Percentiles rank a stretch among this genome's conserved stretches.
Conservation (phyloP, 768 basidiomycete species). For the Piloderma croceum region DNA sequence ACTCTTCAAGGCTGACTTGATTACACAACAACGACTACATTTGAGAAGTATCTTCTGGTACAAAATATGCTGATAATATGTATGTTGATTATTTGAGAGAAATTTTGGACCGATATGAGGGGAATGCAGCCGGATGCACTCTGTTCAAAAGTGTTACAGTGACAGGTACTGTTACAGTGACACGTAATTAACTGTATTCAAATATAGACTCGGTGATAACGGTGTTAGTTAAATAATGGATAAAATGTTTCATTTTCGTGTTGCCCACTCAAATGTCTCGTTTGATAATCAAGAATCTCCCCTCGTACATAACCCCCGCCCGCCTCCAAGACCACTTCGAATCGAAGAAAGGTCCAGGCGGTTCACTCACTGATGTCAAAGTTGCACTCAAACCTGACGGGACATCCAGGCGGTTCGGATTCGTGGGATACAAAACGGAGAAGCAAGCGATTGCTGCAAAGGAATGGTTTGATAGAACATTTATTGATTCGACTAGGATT, state of each 20-base stretch:
- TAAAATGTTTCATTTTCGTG: background rate
- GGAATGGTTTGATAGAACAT: slow-evolving; percentile 83
- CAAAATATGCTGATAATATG: too few species aligned
- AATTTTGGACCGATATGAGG: too few species aligned
- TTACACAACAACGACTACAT: too few species aligned
- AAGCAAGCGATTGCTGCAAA: slow-evolving; percentile 68
- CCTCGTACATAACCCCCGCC: slow-evolving; percentile 58
- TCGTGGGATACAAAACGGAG: slow-evolving; percentile 83
- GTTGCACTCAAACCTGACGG: slow-evolving; percentile 74
- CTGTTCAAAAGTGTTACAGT: too few species aligned
- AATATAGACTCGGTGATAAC: too few species aligned
- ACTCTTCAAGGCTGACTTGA: too few species aligned
- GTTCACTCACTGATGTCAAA: slow-evolving; percentile 81
- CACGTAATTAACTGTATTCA: too few species aligned
- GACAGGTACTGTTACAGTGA: too few species aligned
- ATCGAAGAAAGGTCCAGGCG: slow-evolving; percentile 51
- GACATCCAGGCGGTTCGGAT: slow-evolving; percentile 82
- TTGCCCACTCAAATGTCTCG: slow-evolving; percentile 64
- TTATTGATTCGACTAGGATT: slow-evolving; percentile 74
- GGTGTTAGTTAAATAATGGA: too few species aligned
- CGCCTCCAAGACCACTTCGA: slow-evolving; percentile 66
- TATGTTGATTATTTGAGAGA: too few species aligned
- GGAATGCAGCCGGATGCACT: too few species aligned
- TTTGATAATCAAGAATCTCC: slow-evolving; percentile 78
- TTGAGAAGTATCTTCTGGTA: too few species aligned